Conservation (phyloP, 2,329 filamentous ascomycete species). For the Xylariaceae sp. region DNA sequence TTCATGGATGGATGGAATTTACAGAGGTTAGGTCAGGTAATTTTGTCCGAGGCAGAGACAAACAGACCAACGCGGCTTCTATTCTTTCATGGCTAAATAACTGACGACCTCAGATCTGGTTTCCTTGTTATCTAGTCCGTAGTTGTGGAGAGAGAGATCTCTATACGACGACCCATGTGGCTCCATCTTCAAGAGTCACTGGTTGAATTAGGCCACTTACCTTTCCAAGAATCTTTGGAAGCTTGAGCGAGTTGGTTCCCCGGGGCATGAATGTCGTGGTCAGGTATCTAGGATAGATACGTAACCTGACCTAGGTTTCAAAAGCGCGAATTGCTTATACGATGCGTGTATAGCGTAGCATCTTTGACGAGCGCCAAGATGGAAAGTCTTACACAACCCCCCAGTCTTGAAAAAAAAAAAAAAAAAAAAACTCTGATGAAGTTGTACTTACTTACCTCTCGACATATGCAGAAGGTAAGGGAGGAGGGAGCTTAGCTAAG, state of each 20-base stretch:
- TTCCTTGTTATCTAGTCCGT: neutral
- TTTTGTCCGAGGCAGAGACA: no score
- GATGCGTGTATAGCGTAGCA: no score
- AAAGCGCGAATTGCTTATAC: no score
- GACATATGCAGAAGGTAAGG: no score
- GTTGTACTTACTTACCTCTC: no score
- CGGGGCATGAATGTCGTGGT: neutral
- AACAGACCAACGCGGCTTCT: neutral
- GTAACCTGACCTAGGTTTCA: no score
- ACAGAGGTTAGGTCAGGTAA: neutral
- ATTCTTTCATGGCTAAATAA: neutral
- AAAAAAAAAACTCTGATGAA: no score
- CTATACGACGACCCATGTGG: constrained; percentile 2
- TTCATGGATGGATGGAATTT: neutral
- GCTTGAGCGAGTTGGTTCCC: neutral
- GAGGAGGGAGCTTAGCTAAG: no score
- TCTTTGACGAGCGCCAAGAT: no score
- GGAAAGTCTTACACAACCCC: no score
- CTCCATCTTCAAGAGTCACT: constrained; percentile 1
- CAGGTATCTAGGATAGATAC: neutral
- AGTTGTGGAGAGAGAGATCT: neutral
- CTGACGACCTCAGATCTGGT: neutral
- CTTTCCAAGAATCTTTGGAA: neutral
- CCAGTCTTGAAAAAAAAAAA: no score
- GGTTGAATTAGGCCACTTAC: neutral